Conservation (phyloP, 2,329 filamentous ascomycete genomes). For the Penicillium thymicola region DNA sequence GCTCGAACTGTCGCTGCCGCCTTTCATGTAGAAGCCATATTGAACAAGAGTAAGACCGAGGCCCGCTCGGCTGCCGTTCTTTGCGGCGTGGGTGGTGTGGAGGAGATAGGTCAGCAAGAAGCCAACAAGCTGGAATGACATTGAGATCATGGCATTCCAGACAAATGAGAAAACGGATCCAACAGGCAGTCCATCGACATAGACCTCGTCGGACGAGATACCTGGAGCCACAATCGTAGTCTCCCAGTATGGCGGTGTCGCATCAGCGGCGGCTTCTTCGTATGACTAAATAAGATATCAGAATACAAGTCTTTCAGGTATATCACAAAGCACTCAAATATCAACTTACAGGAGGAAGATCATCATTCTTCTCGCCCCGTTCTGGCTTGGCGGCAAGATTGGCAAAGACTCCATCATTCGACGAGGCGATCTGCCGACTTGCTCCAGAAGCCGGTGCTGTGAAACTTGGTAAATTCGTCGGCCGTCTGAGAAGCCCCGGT, state of each 20-base stretch:
- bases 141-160: conserved; percentile 87
- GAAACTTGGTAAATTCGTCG: conserved; percentile 56
- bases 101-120: conserved; percentile 97
- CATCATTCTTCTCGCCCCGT: conserved; percentile 75
- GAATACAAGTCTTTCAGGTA: background rate
- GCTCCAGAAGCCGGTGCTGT: conserved; percentile 36
- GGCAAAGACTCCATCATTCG: conserved; percentile 92
- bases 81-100: conserved; percentile 95
- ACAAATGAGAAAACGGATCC: conserved; percentile 77
- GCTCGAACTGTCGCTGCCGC: conserved; percentile 46
- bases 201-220: conserved; percentile 89
- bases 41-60: conserved; percentile 94
- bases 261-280: conserved; percentile 95
- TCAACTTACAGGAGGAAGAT: conserved; percentile 80
- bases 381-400: conserved; percentile 91
- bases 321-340: background rate
- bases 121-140: conserved; percentile 94
- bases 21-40: conserved; percentile 95
- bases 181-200: conserved; percentile 91
- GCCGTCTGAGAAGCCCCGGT: conserved; percentile 43
- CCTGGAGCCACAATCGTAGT: conserved; percentile 95
- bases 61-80: conserved; percentile 92
- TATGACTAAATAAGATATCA: conserved; percentile 64
- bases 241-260: conserved; percentile 97
- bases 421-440: conserved; percentile 63